Percentiles rank a stretch among this genome's conserved stretches.
Evolutionary conservation across 2,329 filamentous ascomycete genomes (phyloP).

Genomic region (Knufia petricola): DNA sequence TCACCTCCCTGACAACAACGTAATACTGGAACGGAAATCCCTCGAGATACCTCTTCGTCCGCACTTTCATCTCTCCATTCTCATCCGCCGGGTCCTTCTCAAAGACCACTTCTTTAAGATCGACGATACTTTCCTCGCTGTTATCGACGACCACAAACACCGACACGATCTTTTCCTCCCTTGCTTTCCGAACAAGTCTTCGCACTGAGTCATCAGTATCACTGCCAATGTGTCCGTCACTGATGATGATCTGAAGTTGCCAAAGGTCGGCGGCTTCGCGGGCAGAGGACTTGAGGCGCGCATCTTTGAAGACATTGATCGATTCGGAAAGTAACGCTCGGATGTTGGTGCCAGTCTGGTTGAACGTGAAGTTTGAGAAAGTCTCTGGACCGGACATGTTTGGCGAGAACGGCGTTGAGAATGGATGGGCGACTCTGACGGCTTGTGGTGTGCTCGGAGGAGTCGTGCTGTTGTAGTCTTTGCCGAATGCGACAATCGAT

Average conservation of each 20-base stretch:
- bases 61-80: slow-evolving; percentile 56
- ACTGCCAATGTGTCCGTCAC: slow-evolving; percentile 76
- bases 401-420: slow-evolving; percentile 65
- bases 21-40: slow-evolving; percentile 97
- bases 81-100: slow-evolving; percentile 48
- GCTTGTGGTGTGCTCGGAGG: slow-evolving; percentile 29
- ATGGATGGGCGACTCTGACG: slow-evolving; percentile 76
- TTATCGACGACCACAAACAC: slow-evolving; percentile 95
- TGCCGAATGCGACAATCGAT: slow-evolving; percentile 83
- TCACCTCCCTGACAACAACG: slow-evolving; percentile 82
- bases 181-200: slow-evolving; percentile 71
- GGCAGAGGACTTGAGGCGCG: slow-evolving; percentile 49
- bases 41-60: slow-evolving; percentile 85
- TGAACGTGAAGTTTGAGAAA: slow-evolving; percentile 75
- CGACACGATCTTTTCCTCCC: slow-evolving; percentile 92
- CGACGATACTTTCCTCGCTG: slow-evolving; percentile 53
- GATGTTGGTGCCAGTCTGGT: slow-evolving; percentile 79
- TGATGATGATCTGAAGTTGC: slow-evolving; percentile 90
- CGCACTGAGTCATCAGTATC: slow-evolving; percentile 70
- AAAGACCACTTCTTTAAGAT: slow-evolving; percentile 81
- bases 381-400: slow-evolving; percentile 73
- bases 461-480: slow-evolving; percentile 30
- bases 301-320: slow-evolving; percentile 71
- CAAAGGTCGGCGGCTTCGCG: slow-evolving; percentile 64
- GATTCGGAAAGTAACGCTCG: slow-evolving; percentile 65